Evolutionary conservation across 164 flowering plant species (phyloP).

Genomic region (Umbellularia californica): DNA sequence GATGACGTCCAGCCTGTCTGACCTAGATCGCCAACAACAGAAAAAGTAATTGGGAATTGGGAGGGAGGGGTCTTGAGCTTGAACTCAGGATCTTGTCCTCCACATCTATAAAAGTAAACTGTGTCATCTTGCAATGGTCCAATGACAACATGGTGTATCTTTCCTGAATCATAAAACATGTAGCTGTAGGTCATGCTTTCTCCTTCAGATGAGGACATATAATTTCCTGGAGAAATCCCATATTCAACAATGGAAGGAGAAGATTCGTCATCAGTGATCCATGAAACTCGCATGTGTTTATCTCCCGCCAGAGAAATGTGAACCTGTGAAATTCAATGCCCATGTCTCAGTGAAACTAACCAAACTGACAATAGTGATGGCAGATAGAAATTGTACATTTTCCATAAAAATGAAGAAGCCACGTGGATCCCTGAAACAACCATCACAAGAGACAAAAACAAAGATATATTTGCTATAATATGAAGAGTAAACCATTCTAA

Average conservation of each 20-base stretch:
- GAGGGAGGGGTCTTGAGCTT: constrained; percentile 87
- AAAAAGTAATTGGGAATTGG: constrained; percentile 71
- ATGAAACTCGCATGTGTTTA: constrained; percentile 66
- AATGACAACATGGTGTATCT: constrained; percentile 86
- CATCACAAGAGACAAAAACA: not conserved
- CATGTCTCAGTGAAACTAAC: not conserved
- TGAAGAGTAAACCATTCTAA: not conserved
- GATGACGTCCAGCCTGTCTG: constrained; percentile 95
- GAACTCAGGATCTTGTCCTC: constrained; percentile 78
- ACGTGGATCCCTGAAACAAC: not conserved
- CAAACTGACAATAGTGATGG: not conserved
- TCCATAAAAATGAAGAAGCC: not conserved
- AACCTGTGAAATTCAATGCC: constrained; percentile 46
- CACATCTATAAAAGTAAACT: constrained; percentile 74
- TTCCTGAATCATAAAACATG: constrained; percentile 71
- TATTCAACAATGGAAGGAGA: constrained; percentile 75
- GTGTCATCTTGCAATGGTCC: constrained; percentile 74
- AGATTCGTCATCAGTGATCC: constrained; percentile 58
- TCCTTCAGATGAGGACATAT: constrained; percentile 46
- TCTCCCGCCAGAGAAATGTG: constrained; percentile 90
- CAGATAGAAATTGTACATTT: not conserved
- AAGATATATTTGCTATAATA: not conserved
- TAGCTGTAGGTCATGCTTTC: constrained; percentile 76
- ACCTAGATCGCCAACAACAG: constrained; percentile 94
- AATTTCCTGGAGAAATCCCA: constrained; percentile 61